Conservation (phyloP, 805 yeast species). For the Komagataella ulmi region DNA sequence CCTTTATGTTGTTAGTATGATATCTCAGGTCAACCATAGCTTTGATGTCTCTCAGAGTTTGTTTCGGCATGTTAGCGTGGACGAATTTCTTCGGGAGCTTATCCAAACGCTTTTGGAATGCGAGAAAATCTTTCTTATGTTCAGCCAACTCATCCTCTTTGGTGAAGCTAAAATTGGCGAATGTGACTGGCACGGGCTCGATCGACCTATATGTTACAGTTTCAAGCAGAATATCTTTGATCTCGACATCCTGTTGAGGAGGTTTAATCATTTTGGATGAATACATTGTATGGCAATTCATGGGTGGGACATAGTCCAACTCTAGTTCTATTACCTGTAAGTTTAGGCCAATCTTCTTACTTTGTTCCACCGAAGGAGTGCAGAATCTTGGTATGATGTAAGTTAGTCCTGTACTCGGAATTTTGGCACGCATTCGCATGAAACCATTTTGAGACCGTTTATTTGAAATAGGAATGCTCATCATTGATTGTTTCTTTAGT, state of each 20-base stretch:
- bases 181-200: background rate
- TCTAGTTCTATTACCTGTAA: constrained; percentile 3
- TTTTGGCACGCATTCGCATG: background rate
- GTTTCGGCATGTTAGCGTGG: background rate
- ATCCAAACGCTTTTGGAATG: background rate
- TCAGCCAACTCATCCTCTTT: background rate
- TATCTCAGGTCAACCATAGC: background rate
- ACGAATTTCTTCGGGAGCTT: background rate
- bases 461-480: background rate
- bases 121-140: background rate
- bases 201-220: background rate
- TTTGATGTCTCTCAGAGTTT: background rate
- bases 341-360: background rate
- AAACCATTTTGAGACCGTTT: background rate
- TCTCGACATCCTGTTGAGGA: background rate
- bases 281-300: background rate
- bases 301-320: constrained; percentile 1
- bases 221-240: background rate
- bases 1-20: background rate
- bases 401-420: background rate
- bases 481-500: background rate
- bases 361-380: background rate
- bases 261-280: background rate
- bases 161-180: background rate
- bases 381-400: background rate